Percentiles rank a stretch among this genome's conserved stretches.
These are phyloP conservation scores for Pezicula carpinea DNA, from an alignment of 2,329 filamentous ascomycete species.

Conservation along the genomic window DNA sequence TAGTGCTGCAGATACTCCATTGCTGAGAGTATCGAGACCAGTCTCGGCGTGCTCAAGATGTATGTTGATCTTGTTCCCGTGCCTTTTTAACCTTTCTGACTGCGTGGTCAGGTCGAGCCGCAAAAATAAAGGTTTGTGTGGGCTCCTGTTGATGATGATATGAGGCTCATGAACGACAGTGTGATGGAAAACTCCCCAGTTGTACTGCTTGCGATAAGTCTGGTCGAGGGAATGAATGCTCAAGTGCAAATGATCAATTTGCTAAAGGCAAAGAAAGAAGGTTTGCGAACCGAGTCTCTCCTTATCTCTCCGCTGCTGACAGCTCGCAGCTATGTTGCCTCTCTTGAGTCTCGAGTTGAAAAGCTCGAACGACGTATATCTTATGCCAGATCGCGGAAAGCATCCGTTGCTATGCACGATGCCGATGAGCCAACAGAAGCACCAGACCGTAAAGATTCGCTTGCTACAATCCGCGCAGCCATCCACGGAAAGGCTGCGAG, in stretches of 20 bases:
- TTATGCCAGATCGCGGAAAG: constrained; percentile 66
- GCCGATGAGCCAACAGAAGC: constrained; percentile 41
- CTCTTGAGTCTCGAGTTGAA: constrained; percentile 86
- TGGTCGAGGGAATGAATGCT: constrained; percentile 81
- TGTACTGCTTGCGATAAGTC: constrained; percentile 95
- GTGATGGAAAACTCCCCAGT: constrained; percentile 90
- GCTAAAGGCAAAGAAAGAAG: constrained; percentile 92
- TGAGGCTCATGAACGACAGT: constrained; percentile 42
- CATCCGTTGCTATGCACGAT: constrained; percentile 63
- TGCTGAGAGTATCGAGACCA: constrained; percentile 70
- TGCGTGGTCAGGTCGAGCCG: constrained; percentile 57
- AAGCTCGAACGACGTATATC: constrained; percentile 76
- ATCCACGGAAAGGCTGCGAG: constrained; percentile 62
- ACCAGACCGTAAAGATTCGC: constrained; percentile 58
- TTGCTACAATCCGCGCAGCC: constrained; percentile 56
- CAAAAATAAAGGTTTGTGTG: constrained; percentile 77
- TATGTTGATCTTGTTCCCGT: constrained; percentile 28
- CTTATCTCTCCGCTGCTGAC: constrained; percentile 12
- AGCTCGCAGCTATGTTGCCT: constrained; percentile 73
- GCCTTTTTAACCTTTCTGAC: constrained; percentile 1
- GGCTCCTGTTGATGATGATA: constrained; percentile 2
- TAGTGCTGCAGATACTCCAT: constrained; percentile 38
- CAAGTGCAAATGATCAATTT: constrained; percentile 92
- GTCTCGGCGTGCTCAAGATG: constrained; percentile 78
- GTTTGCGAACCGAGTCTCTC: constrained; percentile 33